Base-by-base conservation (phyloP, 768 basidiomycete species). In the Lepiota venenata region DNA sequence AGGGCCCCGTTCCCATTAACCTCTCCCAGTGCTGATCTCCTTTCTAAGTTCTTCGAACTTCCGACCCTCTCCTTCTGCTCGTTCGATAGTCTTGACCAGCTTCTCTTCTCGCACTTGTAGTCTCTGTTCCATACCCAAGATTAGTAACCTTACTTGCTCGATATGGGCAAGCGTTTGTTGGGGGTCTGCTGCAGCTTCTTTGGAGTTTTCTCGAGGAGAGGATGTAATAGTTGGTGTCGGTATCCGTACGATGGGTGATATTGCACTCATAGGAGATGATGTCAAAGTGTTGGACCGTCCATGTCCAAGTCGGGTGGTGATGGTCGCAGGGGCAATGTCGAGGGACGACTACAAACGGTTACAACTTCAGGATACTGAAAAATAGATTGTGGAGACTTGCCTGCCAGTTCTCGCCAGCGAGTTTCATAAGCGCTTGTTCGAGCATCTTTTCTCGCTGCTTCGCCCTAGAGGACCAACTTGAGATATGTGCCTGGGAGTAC, bases 341-440 rank as follows among this genome's bases (percentile, higher is more conserved):
- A 71, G 66, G 29, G 66, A 60, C 16, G 64, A 63, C 73, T 72
- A 40, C 32, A 32, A 32, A 11, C 32, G 7, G 12, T 18, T 44
- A 27, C 20, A 35, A 29, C 48, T 49, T 11, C 25, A 32, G 20
- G 16, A 10, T 21, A 29, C 14, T 36, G 16, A 21, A 21, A n/a
- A 36, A 38, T 32, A 39, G 40, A 41, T 35, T 9, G 22, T n/a
- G 38, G 41, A 47, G 38, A 61, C 77, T 36, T 54, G 85, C 88
- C 82, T 91, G 87, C 91, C 91, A 93, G 63, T 91, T 87, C 50
- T 88, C 84, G 0, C 91, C 91, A 1, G 82, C 86, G 18, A 91
- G 68, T 57, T 80, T 84, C 4, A 81, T 73, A 12, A 93, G 67
- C 45, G 88, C 87, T 29, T 81, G 77, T 64, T 93, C 91, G 35